Evolutionary conservation across 2,329 filamentous ascomycete genomes (phyloP).

Genomic region (Claviceps sp.): DNA sequence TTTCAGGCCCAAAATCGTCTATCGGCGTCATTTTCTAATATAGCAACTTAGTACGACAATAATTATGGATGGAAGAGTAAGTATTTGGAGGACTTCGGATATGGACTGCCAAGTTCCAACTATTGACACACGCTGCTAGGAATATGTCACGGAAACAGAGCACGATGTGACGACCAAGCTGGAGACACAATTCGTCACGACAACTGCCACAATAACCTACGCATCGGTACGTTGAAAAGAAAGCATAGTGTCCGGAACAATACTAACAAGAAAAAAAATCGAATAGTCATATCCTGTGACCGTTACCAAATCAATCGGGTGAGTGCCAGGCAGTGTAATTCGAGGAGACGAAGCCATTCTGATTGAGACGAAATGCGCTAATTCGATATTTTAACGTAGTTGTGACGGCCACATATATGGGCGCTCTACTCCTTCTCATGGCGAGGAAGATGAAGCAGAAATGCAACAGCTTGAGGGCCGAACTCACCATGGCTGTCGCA

Average conservation of each 20-base stretch:
- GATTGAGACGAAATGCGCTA: not conserved
- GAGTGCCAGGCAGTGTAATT: not conserved
- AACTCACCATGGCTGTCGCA: constrained; percentile 5
- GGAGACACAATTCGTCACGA: constrained; percentile 10
- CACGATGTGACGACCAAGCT: constrained; percentile 10
- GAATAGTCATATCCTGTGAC: constrained; percentile 13
- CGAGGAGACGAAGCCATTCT: not conserved
- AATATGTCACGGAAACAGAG: constrained; percentile 7
- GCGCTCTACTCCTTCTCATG: not conserved
- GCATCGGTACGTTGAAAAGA: constrained; percentile 5
- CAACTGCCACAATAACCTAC: constrained; percentile 7
- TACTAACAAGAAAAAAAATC: not conserved
- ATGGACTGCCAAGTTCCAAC: not conserved
- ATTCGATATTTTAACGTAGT: not conserved
- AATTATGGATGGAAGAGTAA: constrained; percentile 4
- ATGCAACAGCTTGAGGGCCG: not conserved
- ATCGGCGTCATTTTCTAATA: not conserved
- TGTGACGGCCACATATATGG: not conserved
- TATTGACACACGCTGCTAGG: constrained; percentile 3
- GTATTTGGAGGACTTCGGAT: not conserved
- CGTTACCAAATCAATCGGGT: constrained; percentile 8
- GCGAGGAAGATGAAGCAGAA: not conserved
- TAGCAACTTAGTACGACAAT: constrained; percentile 3
- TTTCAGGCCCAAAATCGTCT: not conserved
- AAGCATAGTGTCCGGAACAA: not conserved